These are phyloP conservation scores for Uronychia setigera DNA, from an alignment of 73 alveolate genomes.

Conservation along the genomic window DNA sequence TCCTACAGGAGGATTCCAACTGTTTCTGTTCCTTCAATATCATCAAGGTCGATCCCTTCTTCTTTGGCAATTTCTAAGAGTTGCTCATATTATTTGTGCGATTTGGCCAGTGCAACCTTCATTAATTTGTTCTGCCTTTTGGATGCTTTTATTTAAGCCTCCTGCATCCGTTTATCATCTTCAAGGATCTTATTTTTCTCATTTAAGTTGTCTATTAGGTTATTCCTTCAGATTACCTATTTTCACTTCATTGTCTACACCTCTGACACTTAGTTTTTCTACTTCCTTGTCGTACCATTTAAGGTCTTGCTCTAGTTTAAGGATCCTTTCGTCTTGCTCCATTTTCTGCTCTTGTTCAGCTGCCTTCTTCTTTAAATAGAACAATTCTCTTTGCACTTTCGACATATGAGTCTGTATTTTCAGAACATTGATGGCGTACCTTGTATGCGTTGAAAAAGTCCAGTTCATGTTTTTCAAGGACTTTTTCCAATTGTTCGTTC, in stretches of 20 bases:
- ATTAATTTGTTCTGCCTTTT: slow-evolving; percentile 45
- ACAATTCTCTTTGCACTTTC: slow-evolving; percentile 46
- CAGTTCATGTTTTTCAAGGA: slow-evolving; percentile 54
- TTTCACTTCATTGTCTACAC: slow-evolving; percentile 10
- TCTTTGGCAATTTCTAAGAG: neutral
- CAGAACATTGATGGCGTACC: slow-evolving; percentile 7
- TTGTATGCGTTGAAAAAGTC: slow-evolving; percentile 59
- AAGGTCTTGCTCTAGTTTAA: slow-evolving; percentile 25
- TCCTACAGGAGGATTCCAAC: too few species aligned
- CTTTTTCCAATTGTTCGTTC: slow-evolving; percentile 39
- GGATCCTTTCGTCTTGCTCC: slow-evolving; percentile 42
- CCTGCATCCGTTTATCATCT: slow-evolving; percentile 39
- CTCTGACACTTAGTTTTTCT: slow-evolving; percentile 8
- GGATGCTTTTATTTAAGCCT: slow-evolving; percentile 45
- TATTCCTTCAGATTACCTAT: slow-evolving; percentile 13
- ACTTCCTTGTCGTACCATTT: slow-evolving; percentile 37
- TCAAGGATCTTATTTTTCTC: slow-evolving; percentile 6
- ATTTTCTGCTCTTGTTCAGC: slow-evolving; percentile 39
- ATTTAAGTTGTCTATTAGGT: neutral
- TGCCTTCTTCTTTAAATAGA: slow-evolving; percentile 30
- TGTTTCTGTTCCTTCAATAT: too few species aligned
- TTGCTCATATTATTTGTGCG: slow-evolving; percentile 12
- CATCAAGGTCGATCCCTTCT: neutral
- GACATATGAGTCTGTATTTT: slow-evolving; percentile 55
- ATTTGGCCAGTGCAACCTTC: slow-evolving; percentile 32